Evolutionary conservation across 129 eudicot genomes (phyloP).

Genomic region (Artemisia annua): DNA sequence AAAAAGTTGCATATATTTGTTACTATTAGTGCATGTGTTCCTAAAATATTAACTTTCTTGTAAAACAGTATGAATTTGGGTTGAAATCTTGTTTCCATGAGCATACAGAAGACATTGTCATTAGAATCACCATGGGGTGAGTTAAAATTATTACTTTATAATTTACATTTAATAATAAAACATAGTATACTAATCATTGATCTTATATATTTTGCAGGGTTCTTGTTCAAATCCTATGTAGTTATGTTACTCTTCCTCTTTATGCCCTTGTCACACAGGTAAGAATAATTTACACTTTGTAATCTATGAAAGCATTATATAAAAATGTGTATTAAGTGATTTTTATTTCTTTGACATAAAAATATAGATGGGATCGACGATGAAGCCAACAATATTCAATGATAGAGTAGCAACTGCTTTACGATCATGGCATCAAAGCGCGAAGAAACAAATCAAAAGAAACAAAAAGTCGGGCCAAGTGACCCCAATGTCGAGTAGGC

Average conservation of each 20-base stretch:
- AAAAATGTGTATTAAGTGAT: not conserved
- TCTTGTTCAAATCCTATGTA: too few species aligned
- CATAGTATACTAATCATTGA: not conserved
- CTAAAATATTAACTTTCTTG: not conserved
- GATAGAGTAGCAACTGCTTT: conserved; percentile 56
- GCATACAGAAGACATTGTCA: conserved; percentile 35
- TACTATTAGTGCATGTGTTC: not conserved
- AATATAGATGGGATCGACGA: conserved; percentile 62
- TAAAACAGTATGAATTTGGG: conserved; percentile 57
- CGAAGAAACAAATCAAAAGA: conserved; percentile 41
- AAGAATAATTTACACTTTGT: not conserved
- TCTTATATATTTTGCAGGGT: too few species aligned
- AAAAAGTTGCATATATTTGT: not conserved
- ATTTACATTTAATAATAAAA: not conserved
- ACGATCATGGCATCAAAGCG: conserved; percentile 50
- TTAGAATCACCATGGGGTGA: conserved; percentile 60
- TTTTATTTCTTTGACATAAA: not conserved
- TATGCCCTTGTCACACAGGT: conserved; percentile 86
- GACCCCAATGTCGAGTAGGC: conserved; percentile 54
- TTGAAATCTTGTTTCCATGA: conserved; percentile 56
- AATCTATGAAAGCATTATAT: not conserved
- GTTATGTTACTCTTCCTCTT: conserved; percentile 47
- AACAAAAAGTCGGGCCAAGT: conserved; percentile 39
- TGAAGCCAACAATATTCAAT: conserved; percentile 60
- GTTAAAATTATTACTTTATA: not conserved